Percentiles rank a stretch among this genome's conserved stretches.
phyloP scores from a whole-genome alignment of 768 basidiomycete species.

The Leccinum uliginosum region DNA sequence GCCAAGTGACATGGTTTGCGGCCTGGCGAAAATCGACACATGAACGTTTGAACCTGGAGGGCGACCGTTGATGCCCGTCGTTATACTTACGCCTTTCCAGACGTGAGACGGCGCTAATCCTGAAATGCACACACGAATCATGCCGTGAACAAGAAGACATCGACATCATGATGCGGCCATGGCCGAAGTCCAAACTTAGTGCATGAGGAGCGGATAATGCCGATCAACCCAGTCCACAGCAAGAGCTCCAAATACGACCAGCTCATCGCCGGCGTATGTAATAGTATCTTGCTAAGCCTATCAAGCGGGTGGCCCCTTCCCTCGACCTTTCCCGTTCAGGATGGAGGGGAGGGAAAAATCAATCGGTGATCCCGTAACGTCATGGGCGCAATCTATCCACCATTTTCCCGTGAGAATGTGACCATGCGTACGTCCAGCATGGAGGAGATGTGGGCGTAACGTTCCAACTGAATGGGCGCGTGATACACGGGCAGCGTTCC shows the following conservation, averaged over 20 bases:
- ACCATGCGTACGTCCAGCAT: too few species aligned
- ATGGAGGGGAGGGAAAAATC: too few species aligned
- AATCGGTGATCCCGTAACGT: neutral
- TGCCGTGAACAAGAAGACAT: conserved; percentile 17
- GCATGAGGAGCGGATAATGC: neutral
- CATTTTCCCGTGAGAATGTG: conserved; percentile 39
- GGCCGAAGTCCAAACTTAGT: too few species aligned
- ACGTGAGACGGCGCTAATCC: neutral
- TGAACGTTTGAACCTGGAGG: conserved; percentile 1
- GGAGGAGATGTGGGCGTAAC: neutral
- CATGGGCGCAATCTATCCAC: conserved; percentile 11
- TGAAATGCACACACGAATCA: conserved; percentile 11
- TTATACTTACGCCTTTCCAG: neutral
- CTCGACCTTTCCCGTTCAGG: conserved; percentile 39
- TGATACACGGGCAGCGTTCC: too few species aligned
- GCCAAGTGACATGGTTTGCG: neutral
- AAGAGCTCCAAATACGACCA: conserved; percentile 55
- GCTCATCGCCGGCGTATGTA: conserved; percentile 60
- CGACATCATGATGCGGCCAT: conserved; percentile 33
- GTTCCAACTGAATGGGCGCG: conserved; percentile 30
- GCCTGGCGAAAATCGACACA: conserved; percentile 1
- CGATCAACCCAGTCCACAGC: conserved; percentile 40
- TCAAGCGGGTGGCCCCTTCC: conserved; percentile 46
- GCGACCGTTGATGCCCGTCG: conserved; percentile 2
- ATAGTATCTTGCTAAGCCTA: conserved; percentile 36